Evolutionary conservation across 2,329 filamentous ascomycete genomes (phyloP), one percentile per base, ranked within the genome.

Genomic region (Diaporthe australafricana): DNA sequence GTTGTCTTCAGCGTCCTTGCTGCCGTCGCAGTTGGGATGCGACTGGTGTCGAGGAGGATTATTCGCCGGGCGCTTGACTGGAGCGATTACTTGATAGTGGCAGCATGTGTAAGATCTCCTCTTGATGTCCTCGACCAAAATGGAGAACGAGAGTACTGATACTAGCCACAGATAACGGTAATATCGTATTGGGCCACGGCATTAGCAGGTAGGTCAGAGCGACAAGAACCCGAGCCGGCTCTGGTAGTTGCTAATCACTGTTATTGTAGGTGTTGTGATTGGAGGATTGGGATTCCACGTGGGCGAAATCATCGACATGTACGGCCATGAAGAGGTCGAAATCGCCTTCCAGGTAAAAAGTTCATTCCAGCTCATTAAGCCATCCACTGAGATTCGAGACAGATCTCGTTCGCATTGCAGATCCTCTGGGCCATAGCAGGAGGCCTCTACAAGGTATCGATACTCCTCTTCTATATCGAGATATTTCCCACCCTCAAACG

Each of bases 161-260:
- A 1, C 2, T 50, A 1, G 17, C 1, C 9, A 0, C 3, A 65
- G 60, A 45, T 69, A 25, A 56, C 55, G 5, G 53, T 69, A 14
- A 38, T 48, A 25, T 55, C 52, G 1, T 69, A 69, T 27, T 69
- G 66, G 66, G 55, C 66, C 8, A 69, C 66, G 4, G 66, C 66
- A 22, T 25, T 69, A 16, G 55, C 66, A 25, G 66, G 66, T 56
- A 11, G 57, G 50, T 55, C 11, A n/a, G 20, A 25, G 7, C 8
- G 1, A 4, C 12, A 35, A 16, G n/a, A 32, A 16, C 0, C 20
- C 20, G 9, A 6, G 1, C n/a, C 2, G 32, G 7, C 27, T 3
- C 14, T 8, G n/a, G 5, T 20, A 7, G 16, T 11, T 50, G 30
- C 60, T 65, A 3, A 65, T 27, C 22, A 4, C 2, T 5, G 9